Evolutionary conservation across 1,284 basidiomycete genomes (phyloP), one percentile per base, ranked within the genome.

Genomic region (Leccinum huronense): DNA sequence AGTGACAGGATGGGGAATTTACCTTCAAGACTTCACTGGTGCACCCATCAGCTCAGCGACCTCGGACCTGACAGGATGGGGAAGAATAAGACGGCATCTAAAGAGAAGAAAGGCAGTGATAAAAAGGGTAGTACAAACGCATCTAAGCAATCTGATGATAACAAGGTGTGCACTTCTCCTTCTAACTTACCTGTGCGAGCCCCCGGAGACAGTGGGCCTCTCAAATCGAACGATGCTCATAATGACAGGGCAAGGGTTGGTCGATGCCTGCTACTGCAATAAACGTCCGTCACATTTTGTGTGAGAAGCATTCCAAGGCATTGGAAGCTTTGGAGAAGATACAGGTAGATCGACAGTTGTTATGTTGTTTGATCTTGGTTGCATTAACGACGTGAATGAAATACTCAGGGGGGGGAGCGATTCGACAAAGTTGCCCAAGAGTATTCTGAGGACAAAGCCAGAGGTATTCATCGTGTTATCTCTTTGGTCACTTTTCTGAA

Each of bases 371-470:
- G 34, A 57, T 53, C 55, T 63, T 14, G 23, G 42, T 63, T 36
- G 62, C 14, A 57, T 54, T 58, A 34, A 67, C 57, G 40, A 59
- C 59, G 38, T 33, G 13, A 42, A 58, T 34, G 51, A 30, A 19
- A 60, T 60, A 16, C 8, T 59, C 71, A 91, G 87, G 86, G 84
- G 64, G 91, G 91, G 5, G 83, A 88, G 68, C 77, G 86, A 9
- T 94, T 93, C 72, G 89, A 94, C 77, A 93, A 91, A 76, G 90
- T 94, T 34, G 92, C 93, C 2, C 87, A 92, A 68, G 91, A 93
- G 68, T 93, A 90, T 70, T 92, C 90, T 1, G 92, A 94, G 75
- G 92, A 94, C 78, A 94, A 94, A 75, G 93, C 93, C 4, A 93
- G 93, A 83, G 84, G 91, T 51, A 45, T 6, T 9, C 27, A 19